phyloP scores from a whole-genome alignment of 2,329 filamentous ascomycete genomes.

The Calonectria pseudoturangicola region DNA sequence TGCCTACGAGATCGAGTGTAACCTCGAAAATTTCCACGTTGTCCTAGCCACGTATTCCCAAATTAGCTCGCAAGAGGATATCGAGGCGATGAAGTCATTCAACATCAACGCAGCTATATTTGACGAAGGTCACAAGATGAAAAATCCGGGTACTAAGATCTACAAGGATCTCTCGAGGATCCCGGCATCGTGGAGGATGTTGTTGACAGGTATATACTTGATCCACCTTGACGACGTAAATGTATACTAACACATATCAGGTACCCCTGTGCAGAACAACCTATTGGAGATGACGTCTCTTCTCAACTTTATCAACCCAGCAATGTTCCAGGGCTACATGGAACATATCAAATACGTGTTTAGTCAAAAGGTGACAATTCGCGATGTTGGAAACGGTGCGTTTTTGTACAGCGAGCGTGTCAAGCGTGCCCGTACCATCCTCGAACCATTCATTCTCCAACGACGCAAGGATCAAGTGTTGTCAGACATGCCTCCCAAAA shows the following conservation, averaged over 20 bases:
- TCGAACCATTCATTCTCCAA: conserved; percentile 95
- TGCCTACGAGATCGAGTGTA: conserved; percentile 78
- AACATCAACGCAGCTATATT: conserved; percentile 80
- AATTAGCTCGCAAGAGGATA: conserved; percentile 70
- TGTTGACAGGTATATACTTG: conserved; percentile 72
- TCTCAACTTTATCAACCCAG: conserved; percentile 94
- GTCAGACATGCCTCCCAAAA: conserved; percentile 87
- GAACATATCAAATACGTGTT: conserved; percentile 92
- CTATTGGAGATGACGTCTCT: conserved; percentile 93
- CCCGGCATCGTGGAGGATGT: conserved; percentile 85
- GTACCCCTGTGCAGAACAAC: conserved; percentile 96
- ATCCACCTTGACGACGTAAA: not conserved
- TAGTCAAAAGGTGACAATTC: conserved; percentile 91
- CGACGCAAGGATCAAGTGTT: conserved; percentile 95
- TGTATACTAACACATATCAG: conserved; percentile 68
- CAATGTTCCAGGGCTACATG: conserved; percentile 84
- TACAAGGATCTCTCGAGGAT: conserved; percentile 89
- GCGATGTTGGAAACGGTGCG: conserved; percentile 85
- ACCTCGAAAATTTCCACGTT: conserved; percentile 78
- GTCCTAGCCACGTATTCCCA: conserved; percentile 78
- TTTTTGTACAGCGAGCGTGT: conserved; percentile 92
- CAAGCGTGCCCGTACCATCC: conserved; percentile 89
- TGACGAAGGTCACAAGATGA: conserved; percentile 95
- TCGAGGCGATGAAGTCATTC: conserved; percentile 69
- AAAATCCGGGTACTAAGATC: conserved; percentile 88